Evolutionary conservation across 352 stramenopile genomes (phyloP), one percentile per base, ranked within the genome.

Genomic region (Peronospora farinosa): DNA sequence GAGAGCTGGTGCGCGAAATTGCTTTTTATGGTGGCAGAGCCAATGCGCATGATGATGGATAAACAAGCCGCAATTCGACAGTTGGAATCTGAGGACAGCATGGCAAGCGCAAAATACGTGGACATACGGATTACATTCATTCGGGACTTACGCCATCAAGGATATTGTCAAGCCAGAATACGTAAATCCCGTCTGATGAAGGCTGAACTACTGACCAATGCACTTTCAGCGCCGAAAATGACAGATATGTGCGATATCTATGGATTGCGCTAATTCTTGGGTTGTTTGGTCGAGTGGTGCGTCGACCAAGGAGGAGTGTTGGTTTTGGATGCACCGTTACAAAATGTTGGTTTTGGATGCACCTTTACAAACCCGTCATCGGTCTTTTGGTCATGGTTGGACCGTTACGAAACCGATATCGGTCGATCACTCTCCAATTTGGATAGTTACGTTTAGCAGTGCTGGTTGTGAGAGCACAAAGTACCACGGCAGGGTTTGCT

Each of bases 11-110:
- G 13, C 16, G 31, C 16, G 31, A 49, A 12, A 12, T 31, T 23
- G n/a, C n/a, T n/a, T 40, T 49, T 28, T 21, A 10, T n/a, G 16
- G 42, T 40, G 42, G 37, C 19, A 17, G 15, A 53, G 5, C 36
- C 36, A n/a, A 40, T 40, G 36, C 5, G 13, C 7, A 40, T 40
- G 16, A 10, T 25, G 36, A 40, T 40, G 15, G 15, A 40, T 13
- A 40, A 27, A 5, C 36, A 40, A 16, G 36, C 36, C 9, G 15
- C 36, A 13, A 40, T 40, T 13, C 23, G 19, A 1, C n/a, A 23
- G 17, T 4, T 40, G 0, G 36, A 40, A 11, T n/a, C 5, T 1
- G 36, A 27, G 15, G 16, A 21, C 15, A 25, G n/a, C 36, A 40
- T 40, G 10, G n/a, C 15, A 8, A 40, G 16, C 4, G 16, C 19